Base-by-base conservation (phyloP, 2,329 filamentous ascomycete genomes). In the Aspergillus quadrilineatus region DNA sequence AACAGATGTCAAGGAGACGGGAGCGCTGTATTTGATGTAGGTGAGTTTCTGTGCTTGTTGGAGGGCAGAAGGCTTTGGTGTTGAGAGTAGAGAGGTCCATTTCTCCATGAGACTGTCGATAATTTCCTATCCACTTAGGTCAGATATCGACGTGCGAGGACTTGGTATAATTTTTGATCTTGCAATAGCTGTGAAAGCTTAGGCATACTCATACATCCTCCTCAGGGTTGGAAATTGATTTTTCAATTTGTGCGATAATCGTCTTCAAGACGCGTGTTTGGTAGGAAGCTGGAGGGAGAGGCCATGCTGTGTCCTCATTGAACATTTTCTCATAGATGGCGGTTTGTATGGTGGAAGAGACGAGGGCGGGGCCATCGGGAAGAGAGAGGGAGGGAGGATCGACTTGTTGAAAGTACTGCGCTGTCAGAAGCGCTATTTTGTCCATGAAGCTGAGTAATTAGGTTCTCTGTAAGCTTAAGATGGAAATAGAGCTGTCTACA, bases 341-440 rank as follows among this genome's bases (percentile, higher is more conserved):
- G 61, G 84, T 75, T 70, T 96, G 92, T 2, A 87, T 82, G 3
- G 77, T 73, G 9, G 83, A 76, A 29, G 82, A 77, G 59, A 85
- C 82, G 29, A 96, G 77, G 12, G 83, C 68, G 26, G 79, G 66
- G 22, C 77, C 73, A 26, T 82, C 73, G 1, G 91, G 92, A 70
- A 60, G 89, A 47, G 83, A 80, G 36, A 93, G 77, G 29, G 79
- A 70, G 6, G 79, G 71, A 0, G 79, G 76, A 46, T 92, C 80
- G 42, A 86, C 85, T 2, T 92, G 78, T 70, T 97, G 92, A 34
- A 93, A 81, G 68, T 90, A 95, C 69, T 96, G 92, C 85, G 84
- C 81, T 58, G 70, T 67, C 49, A 81, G 68, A 44, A 68, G 63
- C 69, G 63, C 65, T 75, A 61, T 71, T 7, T n/a, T 56, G 57